Base-by-base conservation (phyloP, 2,329 filamentous ascomycete genomes). In the Fusarium coffeatum region DNA sequence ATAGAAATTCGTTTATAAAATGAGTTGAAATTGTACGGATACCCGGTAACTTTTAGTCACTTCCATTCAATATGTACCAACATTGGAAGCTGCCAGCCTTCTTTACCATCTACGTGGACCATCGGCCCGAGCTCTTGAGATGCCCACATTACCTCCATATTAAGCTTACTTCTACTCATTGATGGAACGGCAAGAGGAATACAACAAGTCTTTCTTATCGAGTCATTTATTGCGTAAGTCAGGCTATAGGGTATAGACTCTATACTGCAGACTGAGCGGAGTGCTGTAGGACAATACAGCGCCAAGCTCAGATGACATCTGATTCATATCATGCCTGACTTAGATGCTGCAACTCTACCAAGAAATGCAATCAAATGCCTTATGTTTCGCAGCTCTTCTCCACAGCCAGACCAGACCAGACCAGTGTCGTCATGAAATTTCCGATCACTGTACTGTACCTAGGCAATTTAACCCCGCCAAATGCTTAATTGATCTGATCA, bases 351-450 rank as follows among this genome's bases (percentile, higher is more conserved):
- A 37, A n/a, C 34, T n/a, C 34, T 42, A 47, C 23, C 13, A 40
- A 66, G 37, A 45, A 54, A 66, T 34, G 55, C 23, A 58, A 12
- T 30, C 13, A 49, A 41, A 45, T 48, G 18, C 23, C 32, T 61
- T 32, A 56, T 60, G 32, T 61, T 66, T 37, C 40, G 18, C 20
- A 56, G 46, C 8, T 20, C 13, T 64, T 70, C 66, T 64, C 67
- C 62, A 59, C 56, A 45, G n/a, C 25, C 32, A 27, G 41, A 42
- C 20, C n/a, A 45, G 23, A 42, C 20, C n/a, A 45, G 23, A 34
- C 20, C 47, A 28, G 49, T 66, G 50, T 61, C 55, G 66, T 53
- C 66, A 61, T 54, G 57, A 42, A 69, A 66, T 43, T 61, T 23
- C 49, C 49, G 22, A 42, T 46, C 34, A 47, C 28, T 43, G 6